Conservation (phyloP, 2,329 filamentous ascomycete species). For the Pseudogymnoascus sp. region DNA sequence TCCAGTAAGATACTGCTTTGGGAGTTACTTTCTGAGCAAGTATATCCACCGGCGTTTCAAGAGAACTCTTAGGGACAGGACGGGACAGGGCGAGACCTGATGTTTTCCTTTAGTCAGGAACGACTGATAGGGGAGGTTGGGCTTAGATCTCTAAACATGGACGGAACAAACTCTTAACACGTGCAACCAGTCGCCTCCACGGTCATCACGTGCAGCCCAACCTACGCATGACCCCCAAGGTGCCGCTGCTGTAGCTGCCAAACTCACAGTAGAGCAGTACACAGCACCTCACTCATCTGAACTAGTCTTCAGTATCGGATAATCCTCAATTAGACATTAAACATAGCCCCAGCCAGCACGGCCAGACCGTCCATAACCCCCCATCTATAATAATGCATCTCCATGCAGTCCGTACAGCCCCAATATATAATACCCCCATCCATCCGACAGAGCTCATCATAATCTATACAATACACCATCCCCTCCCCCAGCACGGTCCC, state of each 20-base stretch:
- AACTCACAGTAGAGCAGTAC: not conserved
- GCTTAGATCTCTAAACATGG: not conserved
- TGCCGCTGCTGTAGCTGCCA: not conserved
- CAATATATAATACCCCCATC: not conserved
- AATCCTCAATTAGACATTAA: constrained; percentile 2
- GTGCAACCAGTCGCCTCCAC: not conserved
- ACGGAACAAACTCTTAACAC: not conserved
- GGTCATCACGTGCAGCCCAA: not conserved
- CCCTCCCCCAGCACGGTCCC: not conserved
- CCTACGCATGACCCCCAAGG: not conserved
- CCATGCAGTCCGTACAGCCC: not conserved
- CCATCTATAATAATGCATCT: constrained; percentile 2
- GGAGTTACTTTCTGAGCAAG: not conserved
- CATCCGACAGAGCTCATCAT: not conserved
- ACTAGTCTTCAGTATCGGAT: not conserved
- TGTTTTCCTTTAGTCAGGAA: not conserved
- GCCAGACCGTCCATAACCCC: not conserved
- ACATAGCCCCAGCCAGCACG: not conserved
- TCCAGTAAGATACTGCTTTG: not conserved
- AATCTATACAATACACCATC: constrained; percentile 1
- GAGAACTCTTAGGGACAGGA: not conserved
- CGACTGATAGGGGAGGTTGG: not conserved
- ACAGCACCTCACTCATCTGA: not conserved
- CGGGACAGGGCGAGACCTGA: not conserved
- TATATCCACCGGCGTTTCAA: not conserved